These are phyloP conservation scores for Laetiporus sulphureus DNA, from an alignment of 1,284 basidiomycete species.

Conservation along the genomic window DNA sequence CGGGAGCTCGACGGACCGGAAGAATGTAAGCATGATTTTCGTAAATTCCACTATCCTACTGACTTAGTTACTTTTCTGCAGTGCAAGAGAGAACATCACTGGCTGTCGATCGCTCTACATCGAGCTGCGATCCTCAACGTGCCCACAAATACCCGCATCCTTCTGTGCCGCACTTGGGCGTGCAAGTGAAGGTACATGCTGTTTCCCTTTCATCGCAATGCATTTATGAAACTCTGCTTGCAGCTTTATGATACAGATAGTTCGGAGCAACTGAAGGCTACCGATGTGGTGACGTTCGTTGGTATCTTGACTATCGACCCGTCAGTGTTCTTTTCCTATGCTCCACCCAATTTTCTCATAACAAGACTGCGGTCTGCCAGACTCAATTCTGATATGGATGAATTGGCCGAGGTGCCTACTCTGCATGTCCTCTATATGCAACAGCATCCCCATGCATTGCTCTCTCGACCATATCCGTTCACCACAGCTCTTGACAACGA, in stretches of 20 bases:
- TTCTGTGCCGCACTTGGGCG: slow-evolving; percentile 47
- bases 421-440: slow-evolving; percentile 59
- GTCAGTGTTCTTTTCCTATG: slow-evolving; percentile 32
- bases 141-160: slow-evolving; percentile 62
- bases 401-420: slow-evolving; percentile 44
- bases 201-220: neutral
- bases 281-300: slow-evolving; percentile 58
- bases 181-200: slow-evolving; percentile 56
- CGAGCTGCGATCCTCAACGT: slow-evolving; percentile 21
- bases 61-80: neutral
- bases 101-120: too few species aligned
- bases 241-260: slow-evolving; percentile 50
- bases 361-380: slow-evolving; percentile 18
- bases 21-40: neutral
- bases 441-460: slow-evolving; percentile 32
- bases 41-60: slow-evolving; percentile 1
- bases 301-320: slow-evolving; percentile 61
- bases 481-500: slow-evolving; percentile 2
- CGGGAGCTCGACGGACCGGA: slow-evolving; percentile 28
- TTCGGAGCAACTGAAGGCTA: slow-evolving; percentile 43
- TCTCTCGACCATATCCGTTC: slow-evolving; percentile 32
- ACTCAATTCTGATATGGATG: slow-evolving; percentile 26
- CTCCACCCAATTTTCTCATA: slow-evolving; percentile 3
- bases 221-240: neutral
- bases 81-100: too few species aligned